Conservation (phyloP, 1,284 basidiomycete species). For the Ceratobasidium papillatum region DNA sequence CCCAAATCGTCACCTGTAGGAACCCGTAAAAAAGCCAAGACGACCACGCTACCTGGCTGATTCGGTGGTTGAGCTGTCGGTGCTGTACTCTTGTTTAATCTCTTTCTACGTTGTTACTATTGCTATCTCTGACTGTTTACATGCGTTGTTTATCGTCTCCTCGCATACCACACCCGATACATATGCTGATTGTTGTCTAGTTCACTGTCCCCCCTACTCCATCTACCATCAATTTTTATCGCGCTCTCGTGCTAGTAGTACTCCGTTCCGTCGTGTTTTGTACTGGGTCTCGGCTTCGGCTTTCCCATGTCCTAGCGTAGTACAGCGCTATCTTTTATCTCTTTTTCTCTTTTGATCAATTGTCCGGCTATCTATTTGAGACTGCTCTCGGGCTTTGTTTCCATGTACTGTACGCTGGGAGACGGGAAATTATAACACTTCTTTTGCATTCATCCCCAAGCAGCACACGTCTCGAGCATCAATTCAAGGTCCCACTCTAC, state of each 20-base stretch:
- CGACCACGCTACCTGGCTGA: slow-evolving; percentile 4
- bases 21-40: slow-evolving; percentile 33
- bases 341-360: neutral
- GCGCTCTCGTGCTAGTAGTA: slow-evolving; percentile 36
- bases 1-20: slow-evolving; percentile 2
- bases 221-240: slow-evolving; percentile 27
- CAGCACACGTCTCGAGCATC: neutral
- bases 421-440: slow-evolving; percentile 29
- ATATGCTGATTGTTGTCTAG: slow-evolving; percentile 25
- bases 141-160: slow-evolving; percentile 9
- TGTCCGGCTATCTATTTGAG: slow-evolving; percentile 29
- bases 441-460: slow-evolving; percentile 23
- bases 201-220: slow-evolving; percentile 14
- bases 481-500: neutral
- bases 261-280: slow-evolving; percentile 22
- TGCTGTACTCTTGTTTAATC: neutral
- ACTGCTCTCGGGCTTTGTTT: slow-evolving; percentile 12
- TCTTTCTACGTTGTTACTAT: slow-evolving; percentile 5
- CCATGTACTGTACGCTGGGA: slow-evolving; percentile 38
- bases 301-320: slow-evolving; percentile 37
- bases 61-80: neutral
- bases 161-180: slow-evolving; percentile 28
- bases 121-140: slow-evolving; percentile 9
- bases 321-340: slow-evolving; percentile 7
- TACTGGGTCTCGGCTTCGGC: slow-evolving; percentile 26